Conservation (phyloP, 257 asterid species). For the Echium plantagineum region DNA sequence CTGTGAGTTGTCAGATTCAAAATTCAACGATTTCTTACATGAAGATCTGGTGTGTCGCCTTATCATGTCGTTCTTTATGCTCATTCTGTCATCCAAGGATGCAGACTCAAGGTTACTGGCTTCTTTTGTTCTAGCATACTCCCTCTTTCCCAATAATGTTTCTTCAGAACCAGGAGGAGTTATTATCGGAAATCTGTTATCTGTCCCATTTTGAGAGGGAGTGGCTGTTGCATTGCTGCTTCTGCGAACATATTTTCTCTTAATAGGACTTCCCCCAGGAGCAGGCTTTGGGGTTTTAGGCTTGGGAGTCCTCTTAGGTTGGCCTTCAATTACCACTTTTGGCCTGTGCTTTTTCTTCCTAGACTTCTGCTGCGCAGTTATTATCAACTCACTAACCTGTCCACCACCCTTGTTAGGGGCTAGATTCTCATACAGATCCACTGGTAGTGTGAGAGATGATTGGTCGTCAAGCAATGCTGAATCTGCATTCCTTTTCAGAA, state of each 20-base stretch:
- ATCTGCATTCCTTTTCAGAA: constrained; percentile 19
- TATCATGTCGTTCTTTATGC: constrained; percentile 10
- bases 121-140: constrained; percentile 24
- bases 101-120: constrained; percentile 20
- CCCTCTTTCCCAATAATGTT: constrained; percentile 28
- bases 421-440: constrained; percentile 40
- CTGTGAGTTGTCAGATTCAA: constrained; percentile 28
- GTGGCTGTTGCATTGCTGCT: constrained; percentile 15
- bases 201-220: constrained; percentile 21
- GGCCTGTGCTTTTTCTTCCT: constrained; percentile 91
- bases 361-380: constrained; percentile 58
- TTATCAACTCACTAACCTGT: constrained; percentile 34
- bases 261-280: constrained; percentile 11
- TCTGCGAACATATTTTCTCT: constrained; percentile 51
- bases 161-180: constrained; percentile 19
- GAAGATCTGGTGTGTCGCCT: constrained; percentile 35
- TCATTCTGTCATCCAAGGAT: constrained; percentile 25
- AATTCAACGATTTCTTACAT: constrained; percentile 53
- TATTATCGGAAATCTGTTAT: constrained; percentile 16
- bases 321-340: constrained; percentile 63
- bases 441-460: no score
- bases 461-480: constrained; percentile 5
- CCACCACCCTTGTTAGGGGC: constrained; percentile 64
- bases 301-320: constrained; percentile 29
- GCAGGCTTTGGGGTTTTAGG: constrained; percentile 10